Conservation (phyloP, 164 flowering plant species). For the Chimonanthus praecox region DNA sequence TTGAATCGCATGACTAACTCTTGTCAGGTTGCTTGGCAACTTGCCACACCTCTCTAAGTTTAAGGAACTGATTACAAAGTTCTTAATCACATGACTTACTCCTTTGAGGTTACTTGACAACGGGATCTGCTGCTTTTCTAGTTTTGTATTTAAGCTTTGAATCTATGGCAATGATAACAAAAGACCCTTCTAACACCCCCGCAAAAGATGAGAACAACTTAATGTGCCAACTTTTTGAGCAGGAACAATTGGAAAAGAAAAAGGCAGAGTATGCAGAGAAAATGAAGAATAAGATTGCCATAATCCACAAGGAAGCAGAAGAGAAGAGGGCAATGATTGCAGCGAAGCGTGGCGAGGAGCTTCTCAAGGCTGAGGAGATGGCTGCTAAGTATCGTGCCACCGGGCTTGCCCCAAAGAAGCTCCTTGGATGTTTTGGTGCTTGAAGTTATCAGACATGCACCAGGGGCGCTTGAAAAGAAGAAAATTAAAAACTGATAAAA, state of each 20-base stretch:
- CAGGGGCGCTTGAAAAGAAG: not conserved
- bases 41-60: not conserved
- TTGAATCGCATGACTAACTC: too few relatives aligned
- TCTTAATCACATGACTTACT: not conserved
- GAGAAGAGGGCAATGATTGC: conserved; percentile 72
- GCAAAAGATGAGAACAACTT: not conserved
- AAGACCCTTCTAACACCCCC: not conserved
- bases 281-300: conserved; percentile 70
- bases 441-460: conserved; percentile 4
- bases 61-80: not conserved
- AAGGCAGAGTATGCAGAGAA: conserved; percentile 75
- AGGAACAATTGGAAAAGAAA: conserved; percentile 82
- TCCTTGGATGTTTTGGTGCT: conserved; percentile 52
- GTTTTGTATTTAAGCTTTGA: not conserved
- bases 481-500: not conserved
- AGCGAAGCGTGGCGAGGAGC: conserved; percentile 73
- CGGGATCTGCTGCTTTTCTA: too few relatives aligned
- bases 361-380: conserved; percentile 74
- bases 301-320: conserved; percentile 74
- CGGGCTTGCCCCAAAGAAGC: conserved; percentile 65
- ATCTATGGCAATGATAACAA: not conserved
- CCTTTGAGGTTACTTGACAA: not conserved
- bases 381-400: conserved; percentile 88
- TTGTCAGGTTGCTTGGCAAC: too few relatives aligned
- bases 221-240: not conserved